Conservation (phyloP, 2,329 filamentous ascomycete species). For the Aureobasidium sp. region DNA sequence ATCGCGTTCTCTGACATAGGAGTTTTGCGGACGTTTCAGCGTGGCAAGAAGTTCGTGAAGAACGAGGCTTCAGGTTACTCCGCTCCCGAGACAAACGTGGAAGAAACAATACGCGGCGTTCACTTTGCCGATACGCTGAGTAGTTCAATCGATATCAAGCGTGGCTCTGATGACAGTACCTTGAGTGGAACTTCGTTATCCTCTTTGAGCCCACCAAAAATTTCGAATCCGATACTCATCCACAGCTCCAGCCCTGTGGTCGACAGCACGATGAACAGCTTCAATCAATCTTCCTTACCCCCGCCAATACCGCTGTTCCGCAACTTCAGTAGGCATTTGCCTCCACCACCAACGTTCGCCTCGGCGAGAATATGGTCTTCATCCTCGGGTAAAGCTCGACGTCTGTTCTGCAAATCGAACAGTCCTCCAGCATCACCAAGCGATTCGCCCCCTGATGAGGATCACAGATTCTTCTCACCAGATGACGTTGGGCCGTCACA, state of each 20-base stretch:
- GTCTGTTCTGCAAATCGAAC: slow-evolving; percentile 1
- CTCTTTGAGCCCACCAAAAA: background rate
- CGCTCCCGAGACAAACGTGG: slow-evolving; percentile 47
- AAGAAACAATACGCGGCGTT: background rate
- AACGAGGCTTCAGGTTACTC: slow-evolving; percentile 65
- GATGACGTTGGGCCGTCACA: background rate
- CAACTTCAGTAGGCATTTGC: slow-evolving; percentile 29
- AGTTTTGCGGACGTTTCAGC: slow-evolving; percentile 40
- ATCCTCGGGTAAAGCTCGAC: background rate
- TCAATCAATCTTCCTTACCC: background rate
- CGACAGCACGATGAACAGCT: slow-evolving; percentile 1
- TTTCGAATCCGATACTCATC: background rate
- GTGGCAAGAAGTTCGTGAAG: slow-evolving; percentile 48
- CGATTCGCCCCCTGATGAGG: background rate
- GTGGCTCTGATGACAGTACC: background rate
- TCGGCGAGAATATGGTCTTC: slow-evolving; percentile 12
- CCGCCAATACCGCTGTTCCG: slow-evolving; percentile 12
- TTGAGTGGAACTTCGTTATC: background rate
- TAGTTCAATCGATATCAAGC: background rate
- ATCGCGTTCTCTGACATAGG: slow-evolving; percentile 59
- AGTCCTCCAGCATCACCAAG: background rate
- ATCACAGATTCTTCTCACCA: background rate
- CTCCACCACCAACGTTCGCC: slow-evolving; percentile 4
- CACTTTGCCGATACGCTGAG: background rate
- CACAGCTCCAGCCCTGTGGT: background rate